Conservation (phyloP, 2,329 filamentous ascomycete genomes). For the Arthroderma uncinatum region DNA sequence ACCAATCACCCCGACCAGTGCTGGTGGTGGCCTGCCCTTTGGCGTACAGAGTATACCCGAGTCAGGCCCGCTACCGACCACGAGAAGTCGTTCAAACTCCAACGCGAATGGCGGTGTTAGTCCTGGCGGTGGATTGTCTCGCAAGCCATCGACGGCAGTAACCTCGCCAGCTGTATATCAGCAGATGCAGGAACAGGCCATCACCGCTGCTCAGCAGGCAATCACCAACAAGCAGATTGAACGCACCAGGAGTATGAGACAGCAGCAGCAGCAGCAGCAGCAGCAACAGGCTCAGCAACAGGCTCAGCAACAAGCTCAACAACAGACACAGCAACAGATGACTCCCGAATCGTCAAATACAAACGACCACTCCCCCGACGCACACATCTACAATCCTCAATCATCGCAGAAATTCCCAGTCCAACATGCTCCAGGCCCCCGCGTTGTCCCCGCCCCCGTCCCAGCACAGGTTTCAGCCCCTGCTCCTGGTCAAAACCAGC, state of each 20-base stretch:
- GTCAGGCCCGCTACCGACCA: constrained; percentile 49
- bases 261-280: constrained; percentile 35
- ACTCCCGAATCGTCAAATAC: not conserved
- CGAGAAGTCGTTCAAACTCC: constrained; percentile 59
- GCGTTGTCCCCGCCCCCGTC: not conserved
- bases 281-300: constrained; percentile 26
- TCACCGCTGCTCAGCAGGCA: constrained; percentile 67
- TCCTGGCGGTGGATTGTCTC: constrained; percentile 16
- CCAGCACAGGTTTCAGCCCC: not conserved
- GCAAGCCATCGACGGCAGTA: constrained; percentile 28
- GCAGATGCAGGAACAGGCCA: constrained; percentile 74
- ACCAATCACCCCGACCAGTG: constrained; percentile 42
- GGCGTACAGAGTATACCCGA: constrained; percentile 44
- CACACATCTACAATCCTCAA: constrained; percentile 26
- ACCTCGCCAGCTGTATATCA: constrained; percentile 37
- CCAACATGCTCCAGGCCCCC: constrained; percentile 10
- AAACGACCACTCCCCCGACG: not conserved
- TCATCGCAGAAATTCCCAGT: not conserved
- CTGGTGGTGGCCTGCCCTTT: constrained; percentile 34
- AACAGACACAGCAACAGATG: constrained; percentile 26
- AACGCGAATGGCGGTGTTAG: constrained; percentile 36
- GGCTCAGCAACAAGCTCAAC: constrained; percentile 29
- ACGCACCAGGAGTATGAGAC: constrained; percentile 62
- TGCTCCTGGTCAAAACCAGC: constrained; percentile 10
- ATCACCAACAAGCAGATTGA: constrained; percentile 59